A percentile compares a stretch with the other conserved stretches of the same genome.
phyloP scores from a whole-genome alignment of 352 stramenopile genomes.

The Globisporangium takayamanum region DNA sequence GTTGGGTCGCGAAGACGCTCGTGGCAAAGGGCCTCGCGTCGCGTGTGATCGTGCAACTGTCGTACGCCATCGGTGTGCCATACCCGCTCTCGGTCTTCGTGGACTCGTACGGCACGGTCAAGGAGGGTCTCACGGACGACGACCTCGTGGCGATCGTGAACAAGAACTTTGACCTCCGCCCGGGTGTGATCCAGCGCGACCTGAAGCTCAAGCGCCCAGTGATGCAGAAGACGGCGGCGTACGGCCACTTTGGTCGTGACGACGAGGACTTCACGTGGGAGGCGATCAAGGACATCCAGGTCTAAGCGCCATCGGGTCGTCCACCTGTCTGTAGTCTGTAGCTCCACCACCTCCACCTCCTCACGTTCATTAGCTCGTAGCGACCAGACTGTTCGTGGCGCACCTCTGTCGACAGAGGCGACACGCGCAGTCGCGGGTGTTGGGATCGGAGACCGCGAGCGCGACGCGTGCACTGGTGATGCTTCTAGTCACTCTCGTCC shows the following conservation, averaged over 20 bases:
- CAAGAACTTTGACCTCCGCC: conserved; percentile 99
- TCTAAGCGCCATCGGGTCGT: conserved; percentile 32
- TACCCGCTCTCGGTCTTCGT: conserved; percentile 97
- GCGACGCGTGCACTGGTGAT: conserved; percentile 33
- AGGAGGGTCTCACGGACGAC: conserved; percentile 92
- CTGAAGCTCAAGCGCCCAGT: conserved; percentile 96
- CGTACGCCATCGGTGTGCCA: conserved; percentile 97
- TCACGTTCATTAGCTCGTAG: conserved; percentile 6
- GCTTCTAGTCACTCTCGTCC: conserved; percentile 29
- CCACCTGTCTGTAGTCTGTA: conserved; percentile 23
- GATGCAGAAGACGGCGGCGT: conserved; percentile 98
- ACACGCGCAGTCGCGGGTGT: conserved; percentile 23
- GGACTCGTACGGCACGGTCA: conserved; percentile 97
- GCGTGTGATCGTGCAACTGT: conserved; percentile 95
- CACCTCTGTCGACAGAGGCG: conserved; percentile 11
- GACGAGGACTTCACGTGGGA: conserved; percentile 99
- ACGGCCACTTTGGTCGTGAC: conserved; percentile 98
- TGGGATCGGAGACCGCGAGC: conserved; percentile 12
- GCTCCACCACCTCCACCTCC: too few relatives aligned
- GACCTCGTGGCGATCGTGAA: conserved; percentile 98
- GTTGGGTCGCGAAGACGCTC: conserved; percentile 98
- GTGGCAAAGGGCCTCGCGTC: conserved; percentile 93
- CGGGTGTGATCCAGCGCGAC: conserved; percentile 97
- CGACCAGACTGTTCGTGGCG: conserved; percentile 14
- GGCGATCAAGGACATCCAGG: conserved; percentile 89